Base-by-base conservation (phyloP, 1,284 basidiomycete species). In the Ceratobasidium sp. region DNA sequence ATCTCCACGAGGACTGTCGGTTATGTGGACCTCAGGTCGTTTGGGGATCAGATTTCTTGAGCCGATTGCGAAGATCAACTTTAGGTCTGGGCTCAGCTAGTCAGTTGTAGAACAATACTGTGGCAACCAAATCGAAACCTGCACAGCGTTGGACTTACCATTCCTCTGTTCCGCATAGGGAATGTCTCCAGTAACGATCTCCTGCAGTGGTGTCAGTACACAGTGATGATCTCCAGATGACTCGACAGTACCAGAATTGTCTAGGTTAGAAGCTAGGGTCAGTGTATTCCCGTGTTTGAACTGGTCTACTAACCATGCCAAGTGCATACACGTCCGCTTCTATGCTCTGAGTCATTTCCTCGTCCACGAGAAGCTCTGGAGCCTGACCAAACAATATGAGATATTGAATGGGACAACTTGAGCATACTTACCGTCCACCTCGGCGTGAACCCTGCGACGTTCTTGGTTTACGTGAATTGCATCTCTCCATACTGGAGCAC, bases 201-300 rank as follows among this genome's bases (percentile, higher is more conserved):
- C 64, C 64, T 66, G 45, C 8, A 33, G n/a, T 8, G 2, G n/a
- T 15, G 45, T 20, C 10, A 28, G 17, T 45, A 4, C 20, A 31
- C 28, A 20, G 26, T 28, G 17, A 28, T 47, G 13, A 26, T 4
- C 2, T 5, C 7, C 10, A 13, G 6, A 15, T 20, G 15, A 23
- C 28, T 17, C 28, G n/a, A n/a, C n/a, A n/a, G n/a, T 51, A 66
- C 64, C n/a, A 66, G 42, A 20, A 66, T 49, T 23, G 64, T 66
- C 64, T 66, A n/a, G n/a, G 10, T 28, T 61, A 61, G 37, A 2
- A 23, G 13, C 26, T n/a, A 26, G 6, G 20, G 20, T 51, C 10
- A 28, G 17, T 31, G 13, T 10, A 31, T 47, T 15, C n/a, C 26
- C 7, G 39, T 2, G 35, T 10, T 28, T 35, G 3, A 13, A 31